Evolutionary conservation across 78 protist genomes (phyloP), one percentile per base, ranked within the genome.

Genomic region (Anaeramoeba flamelloides): DNA sequence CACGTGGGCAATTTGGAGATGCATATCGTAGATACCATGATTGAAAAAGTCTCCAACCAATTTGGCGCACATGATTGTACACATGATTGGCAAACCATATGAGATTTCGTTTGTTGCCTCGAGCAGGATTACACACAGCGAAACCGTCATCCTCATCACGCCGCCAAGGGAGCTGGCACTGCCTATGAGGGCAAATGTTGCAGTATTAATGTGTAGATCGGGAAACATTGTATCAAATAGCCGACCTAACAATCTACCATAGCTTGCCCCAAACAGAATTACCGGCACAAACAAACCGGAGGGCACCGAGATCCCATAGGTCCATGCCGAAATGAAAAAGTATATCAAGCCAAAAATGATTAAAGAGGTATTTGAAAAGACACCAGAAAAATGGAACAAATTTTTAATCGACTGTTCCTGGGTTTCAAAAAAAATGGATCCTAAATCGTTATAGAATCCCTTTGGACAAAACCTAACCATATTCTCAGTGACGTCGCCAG

Each of bases 161-260:
- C 97, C 97, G 77, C 86, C 89, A 81, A 93, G 87, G 77, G 90
- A 65, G 2, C 92, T 82, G 3, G 94, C 93, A 0, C 91, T 84
- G 2, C 97, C 97, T 38, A 93, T 81, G 38, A 90, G 81, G 2
- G 97, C 94, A 39, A 82, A 89, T 33, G 80, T 22, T 0, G 91
- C 89, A 0, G 88, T 40, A 81, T 86, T 86, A 0, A 86, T 77
- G 32, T 1, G 8, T 53, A 53, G 69, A 26, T 53, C 39, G 30
- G 77, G 83, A 3, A 75, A 36, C n/a, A 81, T 37, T 26, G 1
- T 2, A 39, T 37, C 75, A 17, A 83, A 36, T 0, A 83, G 17
- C 22, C 74, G 80, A 39, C 97, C 90, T 38, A 84, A 39, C 2
- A 91, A 36, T 41, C 97, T 88, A 32, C 97, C 97, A 31, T 77